Evolutionary conservation across 2,329 filamentous ascomycete genomes (phyloP).

Genomic region (Alternaria sp.): DNA sequence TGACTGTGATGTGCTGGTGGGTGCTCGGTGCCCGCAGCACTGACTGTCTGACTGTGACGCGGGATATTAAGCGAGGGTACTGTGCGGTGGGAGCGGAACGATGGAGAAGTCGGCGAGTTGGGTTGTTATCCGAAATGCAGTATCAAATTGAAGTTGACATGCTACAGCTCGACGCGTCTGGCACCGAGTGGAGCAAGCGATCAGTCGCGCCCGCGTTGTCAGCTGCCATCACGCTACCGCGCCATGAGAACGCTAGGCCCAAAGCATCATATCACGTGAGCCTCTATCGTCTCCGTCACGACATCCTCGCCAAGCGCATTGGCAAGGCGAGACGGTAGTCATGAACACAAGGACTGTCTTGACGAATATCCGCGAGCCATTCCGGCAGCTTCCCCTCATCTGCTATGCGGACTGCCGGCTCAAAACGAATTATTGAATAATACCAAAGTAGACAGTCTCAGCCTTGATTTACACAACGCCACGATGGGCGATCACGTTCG

Average conservation of each 20-base stretch:
- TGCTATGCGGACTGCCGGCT: not conserved
- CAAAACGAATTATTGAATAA: not conserved
- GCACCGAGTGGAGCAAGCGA: not conserved
- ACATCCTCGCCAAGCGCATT: not conserved
- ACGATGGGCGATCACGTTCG: not conserved
- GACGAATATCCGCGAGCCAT: not conserved
- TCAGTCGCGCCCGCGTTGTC: constrained; percentile 10
- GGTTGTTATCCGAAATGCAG: not conserved
- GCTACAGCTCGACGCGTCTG: constrained; percentile 1
- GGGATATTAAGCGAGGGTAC: not conserved
- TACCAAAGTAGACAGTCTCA: not conserved
- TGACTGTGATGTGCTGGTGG: not conserved
- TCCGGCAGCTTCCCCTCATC: not conserved
- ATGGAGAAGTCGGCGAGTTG: not conserved
- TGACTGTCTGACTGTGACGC: not conserved
- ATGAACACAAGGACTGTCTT: not conserved
- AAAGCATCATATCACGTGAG: not conserved
- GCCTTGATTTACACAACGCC: not conserved
- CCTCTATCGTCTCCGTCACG: not conserved
- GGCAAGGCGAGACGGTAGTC: not conserved
- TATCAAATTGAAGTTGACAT: not conserved
- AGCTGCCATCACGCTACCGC: not conserved
- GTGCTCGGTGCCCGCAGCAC: not conserved
- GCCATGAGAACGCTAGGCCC: not conserved
- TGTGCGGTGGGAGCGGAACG: not conserved